Evolutionary conservation across 2,329 filamentous ascomycete genomes (phyloP).

Genomic region (Pyricularia pennisetigena): DNA sequence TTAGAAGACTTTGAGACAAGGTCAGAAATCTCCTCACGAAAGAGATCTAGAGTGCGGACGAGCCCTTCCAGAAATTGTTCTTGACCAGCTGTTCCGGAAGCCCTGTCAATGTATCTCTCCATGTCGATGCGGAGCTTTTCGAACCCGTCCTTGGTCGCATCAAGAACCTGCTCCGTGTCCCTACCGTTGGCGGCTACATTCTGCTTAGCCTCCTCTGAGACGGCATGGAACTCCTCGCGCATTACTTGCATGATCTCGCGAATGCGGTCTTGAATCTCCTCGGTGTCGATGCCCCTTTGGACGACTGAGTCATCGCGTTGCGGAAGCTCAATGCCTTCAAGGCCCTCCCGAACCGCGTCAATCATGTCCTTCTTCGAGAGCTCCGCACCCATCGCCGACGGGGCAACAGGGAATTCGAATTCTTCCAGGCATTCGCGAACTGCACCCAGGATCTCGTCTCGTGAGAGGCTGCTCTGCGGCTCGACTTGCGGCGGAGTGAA

Average conservation of each 20-base stretch:
- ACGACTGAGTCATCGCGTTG: conserved; percentile 14
- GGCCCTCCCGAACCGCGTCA: conserved; percentile 51
- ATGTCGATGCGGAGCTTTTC: conserved; percentile 73
- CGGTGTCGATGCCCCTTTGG: conserved; percentile 20
- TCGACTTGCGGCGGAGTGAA: conserved; percentile 67
- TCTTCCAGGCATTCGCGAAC: conserved; percentile 82
- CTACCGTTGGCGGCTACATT: conserved; percentile 69
- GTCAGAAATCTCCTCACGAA: conserved; percentile 55
- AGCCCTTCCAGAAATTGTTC: conserved; percentile 70
- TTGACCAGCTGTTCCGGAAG: conserved; percentile 58
- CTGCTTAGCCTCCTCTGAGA: conserved; percentile 60
- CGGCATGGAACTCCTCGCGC: conserved; percentile 46
- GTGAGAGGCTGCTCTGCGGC: conserved; percentile 57
- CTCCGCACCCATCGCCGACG: conserved; percentile 42
- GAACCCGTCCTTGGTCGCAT: conserved; percentile 79
- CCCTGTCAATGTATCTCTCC: conserved; percentile 68
- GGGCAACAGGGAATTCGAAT: conserved; percentile 62
- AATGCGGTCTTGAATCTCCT: conserved; percentile 44
- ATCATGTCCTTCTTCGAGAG: conserved; percentile 53
- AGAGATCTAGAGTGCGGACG: conserved; percentile 54
- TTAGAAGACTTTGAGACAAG: conserved; percentile 41
- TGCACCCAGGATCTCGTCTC: conserved; percentile 74
- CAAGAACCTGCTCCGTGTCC: conserved; percentile 81
- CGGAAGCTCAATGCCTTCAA: conserved; percentile 39
- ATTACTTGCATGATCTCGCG: conserved; percentile 56